A percentile compares a stretch with the other conserved stretches of the same genome.
phyloP scores from a whole-genome alignment of 805 yeast species.

The Starmerella sirachaensis region DNA sequence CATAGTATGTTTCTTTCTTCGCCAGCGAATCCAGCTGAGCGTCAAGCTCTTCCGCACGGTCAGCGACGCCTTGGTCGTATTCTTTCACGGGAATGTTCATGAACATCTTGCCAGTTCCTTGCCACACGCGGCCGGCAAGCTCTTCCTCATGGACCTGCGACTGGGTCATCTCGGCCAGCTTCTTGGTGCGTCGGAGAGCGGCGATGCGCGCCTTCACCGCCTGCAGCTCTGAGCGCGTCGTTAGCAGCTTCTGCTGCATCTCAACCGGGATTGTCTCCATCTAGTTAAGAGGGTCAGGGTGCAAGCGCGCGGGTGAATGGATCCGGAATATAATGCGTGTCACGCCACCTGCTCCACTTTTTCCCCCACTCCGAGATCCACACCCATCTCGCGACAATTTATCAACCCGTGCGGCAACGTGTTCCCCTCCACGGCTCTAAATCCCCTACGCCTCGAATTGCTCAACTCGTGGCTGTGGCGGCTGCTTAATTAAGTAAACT shows the following conservation, averaged over 20 bases:
- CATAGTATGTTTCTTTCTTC: slow-evolving; percentile 61
- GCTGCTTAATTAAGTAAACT: too few species aligned
- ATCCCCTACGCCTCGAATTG: too few species aligned
- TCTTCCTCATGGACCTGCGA: slow-evolving; percentile 39
- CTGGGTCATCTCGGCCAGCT: slow-evolving; percentile 45
- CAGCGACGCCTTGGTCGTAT: slow-evolving; percentile 39
- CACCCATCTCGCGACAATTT: too few species aligned
- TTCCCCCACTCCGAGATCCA: too few species aligned
- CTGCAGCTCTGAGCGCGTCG: slow-evolving; percentile 48
- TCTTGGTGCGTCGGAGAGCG: slow-evolving; percentile 38
- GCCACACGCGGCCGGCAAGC: slow-evolving; percentile 49
- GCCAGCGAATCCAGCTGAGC: slow-evolving; percentile 50
- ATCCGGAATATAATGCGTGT: too few species aligned
- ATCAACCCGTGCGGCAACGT: too few species aligned
- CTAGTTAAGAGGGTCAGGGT: too few species aligned
- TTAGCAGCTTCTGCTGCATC: slow-evolving; percentile 52
- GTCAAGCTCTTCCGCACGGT: slow-evolving; percentile 41
- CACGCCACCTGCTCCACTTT: too few species aligned
- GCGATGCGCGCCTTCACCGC: slow-evolving; percentile 43
- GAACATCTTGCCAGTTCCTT: slow-evolving; percentile 68
- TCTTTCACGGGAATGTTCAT: slow-evolving; percentile 32
- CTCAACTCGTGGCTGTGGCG: too few species aligned
- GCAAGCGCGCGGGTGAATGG: too few species aligned
- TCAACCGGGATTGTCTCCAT: slow-evolving; percentile 31
- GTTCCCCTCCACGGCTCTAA: too few species aligned